Base-by-base conservation (phyloP, 225 moss, liverwort and hornwort species). In the Straminergon stramineum region DNA sequence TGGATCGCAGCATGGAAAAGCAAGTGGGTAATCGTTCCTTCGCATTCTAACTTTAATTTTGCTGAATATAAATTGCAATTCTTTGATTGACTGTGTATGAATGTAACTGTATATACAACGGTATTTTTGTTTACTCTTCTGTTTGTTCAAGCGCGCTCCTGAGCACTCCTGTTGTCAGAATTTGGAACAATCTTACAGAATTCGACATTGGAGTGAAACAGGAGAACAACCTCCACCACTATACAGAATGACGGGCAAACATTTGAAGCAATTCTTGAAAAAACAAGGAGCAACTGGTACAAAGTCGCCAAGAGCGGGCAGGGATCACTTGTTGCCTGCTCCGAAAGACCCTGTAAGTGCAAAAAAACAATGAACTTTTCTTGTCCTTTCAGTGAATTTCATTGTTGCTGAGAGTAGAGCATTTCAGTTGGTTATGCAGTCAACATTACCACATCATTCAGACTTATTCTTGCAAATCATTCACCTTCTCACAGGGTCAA, bases 1-100 rank as follows among this genome's bases (percentile, higher is more conserved):
- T 70, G 91, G 93, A 86, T 93, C 92, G 32, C 85, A 80, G 62
- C 94, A 93, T 75, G 91, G 92, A 75, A 91, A 91, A 61, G 93
- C 96, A 93, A 93, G 95, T 96, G 80, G 39, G 94, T 89, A 51
- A 30, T 64, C 17, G 14, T 77, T 90, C 69, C 66, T 65, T 85
- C 4, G 30, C 63, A 68, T 21, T 39, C 51, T 32, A 30, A 51
- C 18, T n/a, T 77, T 58, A 43, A 9, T 57, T 57, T 41, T 70
- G 10, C 73, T 37, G 58, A 48, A 48, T 48, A 6, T 10, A 39
- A 56, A 81, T 19, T 65, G 10, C 71, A 69, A 39, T 78, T 63
- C 53, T n/a, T 79, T 35, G 37, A 8, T 84, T 27, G 62, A 62
- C 5, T 52, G 4, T 30, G 21, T 28, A 20, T 18, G 53, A 22